Base-by-base conservation (phyloP, 1,284 basidiomycete species). In the Serendipita sp. region DNA sequence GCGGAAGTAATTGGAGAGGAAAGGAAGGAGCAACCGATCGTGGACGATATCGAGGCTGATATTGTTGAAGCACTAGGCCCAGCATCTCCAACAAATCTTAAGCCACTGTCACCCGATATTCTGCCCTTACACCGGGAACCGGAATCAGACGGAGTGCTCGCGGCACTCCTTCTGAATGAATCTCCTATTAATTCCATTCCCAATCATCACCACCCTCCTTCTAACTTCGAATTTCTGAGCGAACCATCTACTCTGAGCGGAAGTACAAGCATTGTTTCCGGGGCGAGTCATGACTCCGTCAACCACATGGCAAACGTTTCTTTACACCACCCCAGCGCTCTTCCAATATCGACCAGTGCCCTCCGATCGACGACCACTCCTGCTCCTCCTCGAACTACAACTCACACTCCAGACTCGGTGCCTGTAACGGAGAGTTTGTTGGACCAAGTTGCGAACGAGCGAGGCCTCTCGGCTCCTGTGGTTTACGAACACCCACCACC, bases 1-100 rank as follows among this genome's bases (percentile, higher is more conserved):
- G 53, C 53, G 15, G 53, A 58, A n/a, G 53, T 58, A 58, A 30
- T 58, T n/a, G 53, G 53, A 12, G 53, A 58, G n/a, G 53, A 49
- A 22, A 17, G 15, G 29, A 58, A 35, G 17, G 34, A 58, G 10
- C 4, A n/a, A 29, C 10, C 53, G 6, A 58, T 30, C 6, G 53
- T 32, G 15, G 32, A 58, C 34, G 53, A 58, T n/a, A 32, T 30
- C 15, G 53, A 58, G 8, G 53, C 53, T 10, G 53, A 58, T 35
- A 26, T 58, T 26, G 53, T n/a, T 8, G 53, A 58, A 8, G 53
- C 32, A 10, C 32, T 58, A 12, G 53, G 53, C 15, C 29, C 47
- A 49, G 32, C 4, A 32, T 58, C 29, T 32, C 34, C 53, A 32
- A 35, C 53, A 58, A 35, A 26, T 22, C 17, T 8, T 49, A 22